Base-by-base conservation (phyloP, 352 stramenopile genomes). In the Saprolegnia diclina region DNA sequence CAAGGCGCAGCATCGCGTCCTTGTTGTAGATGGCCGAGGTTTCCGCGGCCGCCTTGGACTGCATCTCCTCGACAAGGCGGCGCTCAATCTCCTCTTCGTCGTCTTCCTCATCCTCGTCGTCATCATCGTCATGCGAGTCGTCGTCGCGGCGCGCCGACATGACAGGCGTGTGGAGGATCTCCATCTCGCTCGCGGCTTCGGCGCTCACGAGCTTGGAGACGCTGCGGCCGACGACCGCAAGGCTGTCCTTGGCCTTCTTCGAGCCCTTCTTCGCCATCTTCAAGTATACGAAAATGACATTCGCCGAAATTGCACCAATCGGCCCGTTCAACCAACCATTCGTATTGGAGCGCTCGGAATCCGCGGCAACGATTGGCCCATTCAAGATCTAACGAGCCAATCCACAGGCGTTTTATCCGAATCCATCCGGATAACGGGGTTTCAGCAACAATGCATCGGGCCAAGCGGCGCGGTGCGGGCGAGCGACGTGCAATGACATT, bases 91-190 rank as follows among this genome's bases (percentile, higher is more conserved):
- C 83, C 5, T 74, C 80, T 59, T 93, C 85, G 0, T 78, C 78
- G 52, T 88, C 81, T 4, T 80, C 82, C 0, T 82, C 73, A 18
- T 84, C 77, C 10, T 83, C 81, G 37, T 80, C 73, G 5, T 88
- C 76, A 29, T 74, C 74, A 42, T 74, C 74, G n/a, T 76, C 77
- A 56, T 62, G 71, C 64, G 56, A 42, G 16, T 57, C 53, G 18
- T 68, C 67, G 9, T 54, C 73, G 26, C 26, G 64, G 5, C 64
- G 62, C 0, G 62, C 75, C 7, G 85, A 76, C 24, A 94, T 75
- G 18, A 83, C 84, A 18, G 86, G 84, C 70, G 85, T 91, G 77
- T 92, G 82, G 21, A 94, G 81, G 61, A 94, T 92, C 67, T 94
- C 85, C 59, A 89, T 79, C 68, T 94, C 85, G 0, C 82, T 81